Base-by-base conservation (phyloP, 129 eudicot species). In the Dittrichia graveolens region DNA sequence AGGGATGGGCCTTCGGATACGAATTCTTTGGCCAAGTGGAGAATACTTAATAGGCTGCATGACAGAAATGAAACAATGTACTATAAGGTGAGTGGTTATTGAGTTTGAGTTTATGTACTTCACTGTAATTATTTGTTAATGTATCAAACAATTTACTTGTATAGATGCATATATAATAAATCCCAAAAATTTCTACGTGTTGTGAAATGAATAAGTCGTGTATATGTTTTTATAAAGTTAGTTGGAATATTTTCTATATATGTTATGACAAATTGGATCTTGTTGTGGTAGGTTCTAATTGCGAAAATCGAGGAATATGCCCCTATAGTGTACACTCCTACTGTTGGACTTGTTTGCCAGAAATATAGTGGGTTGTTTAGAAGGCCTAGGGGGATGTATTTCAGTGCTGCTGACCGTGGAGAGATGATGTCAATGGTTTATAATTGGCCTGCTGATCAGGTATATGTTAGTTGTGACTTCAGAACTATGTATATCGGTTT, bases 391-490 rank as follows among this genome's bases (percentile, higher is more conserved):
- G 98, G 98, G 14, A 94, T 90, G 98, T 90, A 90, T 64, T 94
- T 94, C 74, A 90, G 98, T 64, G 92, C 97, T 65, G 93, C 78
- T 18, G 98, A 90, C 80, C 95, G 98, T 78, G 98, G 98, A 71
- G 98, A 94, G 85, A 94, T 94, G 98, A 94, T 94, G 96, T 90
- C 98, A 65, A 94, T 94, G 98, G 98, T 94, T 76, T 94, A 94
- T 78, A 94, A 94, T 70, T 94, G 98, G 98, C 98, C 98, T 52
- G 95, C 98, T 72, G 97, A 94, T 37, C 97, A 90, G 93, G 98
- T 91, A 35, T 67, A 73, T 55, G 6, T 9, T 79, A 50, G 69
- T 49, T 53, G 3, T 61, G 47, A 65, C 24, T 15, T 61, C 24
- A 50, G 12, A 43, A 37, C 40, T 77, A 39, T 61, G 48, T 18